A percentile compares a stretch with the other conserved stretches of the same genome.
phyloP scores from a whole-genome alignment of 805 yeast genomes.

The Yarrowia divulgata region DNA sequence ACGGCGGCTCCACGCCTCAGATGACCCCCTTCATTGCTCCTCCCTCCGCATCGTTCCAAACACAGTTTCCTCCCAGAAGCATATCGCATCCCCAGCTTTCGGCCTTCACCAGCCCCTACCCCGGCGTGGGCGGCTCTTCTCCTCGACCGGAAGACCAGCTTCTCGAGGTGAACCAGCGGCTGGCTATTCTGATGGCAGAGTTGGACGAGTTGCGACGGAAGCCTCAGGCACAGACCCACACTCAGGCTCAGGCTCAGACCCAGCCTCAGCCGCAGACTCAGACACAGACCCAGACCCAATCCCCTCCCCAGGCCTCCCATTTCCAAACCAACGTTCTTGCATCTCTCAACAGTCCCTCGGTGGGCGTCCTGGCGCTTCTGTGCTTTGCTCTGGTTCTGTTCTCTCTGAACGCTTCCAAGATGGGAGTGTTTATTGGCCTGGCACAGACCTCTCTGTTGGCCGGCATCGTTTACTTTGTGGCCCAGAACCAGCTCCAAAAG shows the following conservation, averaged over 20 bases:
- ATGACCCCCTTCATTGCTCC: constrained; percentile 11
- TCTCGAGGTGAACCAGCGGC: constrained; percentile 14
- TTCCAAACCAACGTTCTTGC: constrained; percentile 3
- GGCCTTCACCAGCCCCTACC: constrained; percentile 9
- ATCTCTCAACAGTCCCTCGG: constrained; percentile 12
- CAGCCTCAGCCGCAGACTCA: background rate
- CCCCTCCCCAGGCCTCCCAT: no score
- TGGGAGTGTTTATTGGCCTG: constrained; percentile 18
- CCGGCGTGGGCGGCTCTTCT: background rate
- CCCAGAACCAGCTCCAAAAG: constrained; percentile 10
- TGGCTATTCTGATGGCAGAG: constrained; percentile 22
- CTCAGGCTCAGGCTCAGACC: background rate
- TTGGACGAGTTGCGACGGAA: constrained; percentile 14
- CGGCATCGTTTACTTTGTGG: constrained; percentile 17
- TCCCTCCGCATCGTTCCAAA: constrained; percentile 5
- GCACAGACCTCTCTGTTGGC: constrained; percentile 23
- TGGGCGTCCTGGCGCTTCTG: background rate
- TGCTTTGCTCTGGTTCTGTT: constrained; percentile 9
- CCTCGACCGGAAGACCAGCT: constrained; percentile 8
- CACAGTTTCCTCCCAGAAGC: constrained; percentile 11
- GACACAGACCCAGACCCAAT: background rate
- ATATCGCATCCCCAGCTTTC: constrained; percentile 24
- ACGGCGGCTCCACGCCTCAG: background rate
- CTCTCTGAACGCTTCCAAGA: constrained; percentile 24
- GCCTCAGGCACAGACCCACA: background rate